Base-by-base conservation (phyloP, 163 green algal species). In the Volvox carteri region DNA sequence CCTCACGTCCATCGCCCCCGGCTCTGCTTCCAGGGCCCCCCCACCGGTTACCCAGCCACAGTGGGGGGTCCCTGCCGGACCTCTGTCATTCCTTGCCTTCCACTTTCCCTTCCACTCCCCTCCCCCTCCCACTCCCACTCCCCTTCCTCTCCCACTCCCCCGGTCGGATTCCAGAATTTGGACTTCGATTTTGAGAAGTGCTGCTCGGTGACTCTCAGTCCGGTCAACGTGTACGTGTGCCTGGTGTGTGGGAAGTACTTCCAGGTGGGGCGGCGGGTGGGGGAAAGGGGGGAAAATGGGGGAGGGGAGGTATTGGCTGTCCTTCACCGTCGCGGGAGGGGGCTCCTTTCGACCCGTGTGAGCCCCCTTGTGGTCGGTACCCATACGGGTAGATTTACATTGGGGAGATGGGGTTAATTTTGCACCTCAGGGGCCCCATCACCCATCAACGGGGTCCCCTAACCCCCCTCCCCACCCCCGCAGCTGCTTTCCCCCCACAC, bases 161-260 rank as follows among this genome's bases (percentile, higher is more conserved):
- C 37, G 4, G 16, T 46, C 30, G 30, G 30, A 46, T 44, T 54
- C 11, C 95, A 98, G 95, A 98, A 97, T 78, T 94, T 99, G 48
- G 98, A 99, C 87, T 99, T 99, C 91, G 98, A 99, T 86, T 99
- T 99, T 86, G 98, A 99, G 84, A 99, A 99, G 93, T 99, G 97
- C 93, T 99, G 98, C 93, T 98, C 94, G 14, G 97, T 99, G 18
- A 97, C 95, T 12, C 93, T 99, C 7, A 96, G 91, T 44, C 95
- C 93, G 28, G 94, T 98, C 86, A 99, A 99, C 92, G 97, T 99
- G 28, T 99, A 99, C 90, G 97, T 96, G 21, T 99, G 98, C 93
- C 94, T 99, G 16, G 97, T 99, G 52, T 99, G 98, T 90, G 98
- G 98, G 78, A 99, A 99, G 88, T 99, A 99, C 92, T 99, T 99